A percentile compares a stretch with the other conserved stretches of the same genome.
Conservation (phyloP, 768 basidiomycete species). For the Lactifluus volemus region DNA sequence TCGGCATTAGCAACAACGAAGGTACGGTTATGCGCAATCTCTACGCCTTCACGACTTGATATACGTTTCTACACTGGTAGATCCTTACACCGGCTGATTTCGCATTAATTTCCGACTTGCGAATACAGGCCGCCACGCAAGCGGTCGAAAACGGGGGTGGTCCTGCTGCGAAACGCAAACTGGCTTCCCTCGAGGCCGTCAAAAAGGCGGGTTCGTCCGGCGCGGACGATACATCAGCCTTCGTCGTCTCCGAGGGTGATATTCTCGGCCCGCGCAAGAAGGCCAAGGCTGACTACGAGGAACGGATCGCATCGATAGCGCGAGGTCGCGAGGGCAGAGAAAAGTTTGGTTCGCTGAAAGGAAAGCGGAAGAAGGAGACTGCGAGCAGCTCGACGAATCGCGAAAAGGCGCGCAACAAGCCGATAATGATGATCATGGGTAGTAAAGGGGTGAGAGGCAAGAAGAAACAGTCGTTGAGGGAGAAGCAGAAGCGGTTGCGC, state of each 20-base stretch:
- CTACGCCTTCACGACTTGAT: neutral
- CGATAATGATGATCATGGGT: slow-evolving; percentile 87
- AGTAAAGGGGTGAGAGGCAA: slow-evolving; percentile 71
- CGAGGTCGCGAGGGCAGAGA: slow-evolving; percentile 93
- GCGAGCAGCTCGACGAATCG: slow-evolving; percentile 85
- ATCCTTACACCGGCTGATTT: slow-evolving; percentile 98
- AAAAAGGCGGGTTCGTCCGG: slow-evolving; percentile 45
- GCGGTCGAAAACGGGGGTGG: slow-evolving; percentile 65
- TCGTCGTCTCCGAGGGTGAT: slow-evolving; percentile 83
- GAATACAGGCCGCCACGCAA: slow-evolving; percentile 65
- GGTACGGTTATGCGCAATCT: slow-evolving; percentile 30
- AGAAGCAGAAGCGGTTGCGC: slow-evolving; percentile 72
- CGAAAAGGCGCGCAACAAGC: slow-evolving; percentile 91
- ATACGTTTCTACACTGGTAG: slow-evolving; percentile 31
- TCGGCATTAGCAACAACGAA: slow-evolving; percentile 78
- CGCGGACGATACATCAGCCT: slow-evolving; percentile 37
- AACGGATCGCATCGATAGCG: slow-evolving; percentile 83
- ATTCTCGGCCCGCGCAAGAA: slow-evolving; percentile 94
- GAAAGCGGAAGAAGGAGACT: slow-evolving; percentile 79
- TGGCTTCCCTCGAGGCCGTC: slow-evolving; percentile 67
- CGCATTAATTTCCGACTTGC: slow-evolving; percentile 80
- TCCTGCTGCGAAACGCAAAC: slow-evolving; percentile 79
- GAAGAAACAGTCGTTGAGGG: slow-evolving; percentile 72
- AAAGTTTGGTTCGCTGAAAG: slow-evolving; percentile 83
- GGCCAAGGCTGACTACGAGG: slow-evolving; percentile 86